Conservation (phyloP, 495 filamentous ascomycete species). For the Neurospora sp. region DNA sequence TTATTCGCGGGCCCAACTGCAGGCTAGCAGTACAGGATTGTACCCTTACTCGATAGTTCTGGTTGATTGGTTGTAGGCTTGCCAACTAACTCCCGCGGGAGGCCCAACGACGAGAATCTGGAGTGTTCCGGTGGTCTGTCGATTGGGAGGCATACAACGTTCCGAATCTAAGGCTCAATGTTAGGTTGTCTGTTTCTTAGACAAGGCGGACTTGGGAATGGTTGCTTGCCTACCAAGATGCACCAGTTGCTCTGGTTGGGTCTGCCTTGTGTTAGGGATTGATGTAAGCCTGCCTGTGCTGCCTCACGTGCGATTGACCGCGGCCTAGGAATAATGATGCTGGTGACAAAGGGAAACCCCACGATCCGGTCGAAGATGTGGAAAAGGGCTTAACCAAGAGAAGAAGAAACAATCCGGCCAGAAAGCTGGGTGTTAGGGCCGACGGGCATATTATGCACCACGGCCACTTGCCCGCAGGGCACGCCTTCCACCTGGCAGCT, state of each 20-base stretch:
- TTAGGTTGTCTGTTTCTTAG: not conserved
- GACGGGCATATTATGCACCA: not conserved
- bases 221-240: not conserved
- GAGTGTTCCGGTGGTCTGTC: not conserved
- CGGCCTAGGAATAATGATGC: not conserved
- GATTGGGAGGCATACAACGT: not conserved
- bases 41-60: not conserved
- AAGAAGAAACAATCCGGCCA: not conserved
- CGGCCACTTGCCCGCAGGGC: not conserved
- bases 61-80: not conserved
- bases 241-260: not conserved
- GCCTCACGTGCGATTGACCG: not conserved
- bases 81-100: not conserved
- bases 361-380: not conserved
- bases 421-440: not conserved
- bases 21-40: not conserved
- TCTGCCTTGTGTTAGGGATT: not conserved
- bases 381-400: not conserved
- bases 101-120: not conserved
- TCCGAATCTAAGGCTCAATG: not conserved
- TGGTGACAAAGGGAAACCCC: not conserved
- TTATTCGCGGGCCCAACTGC: not conserved
- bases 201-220: not conserved
- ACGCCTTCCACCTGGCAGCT: not conserved
- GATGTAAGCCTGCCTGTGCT: not conserved